Base-by-base conservation (phyloP, 768 basidiomycete species). In the Tylopilus sp. region DNA sequence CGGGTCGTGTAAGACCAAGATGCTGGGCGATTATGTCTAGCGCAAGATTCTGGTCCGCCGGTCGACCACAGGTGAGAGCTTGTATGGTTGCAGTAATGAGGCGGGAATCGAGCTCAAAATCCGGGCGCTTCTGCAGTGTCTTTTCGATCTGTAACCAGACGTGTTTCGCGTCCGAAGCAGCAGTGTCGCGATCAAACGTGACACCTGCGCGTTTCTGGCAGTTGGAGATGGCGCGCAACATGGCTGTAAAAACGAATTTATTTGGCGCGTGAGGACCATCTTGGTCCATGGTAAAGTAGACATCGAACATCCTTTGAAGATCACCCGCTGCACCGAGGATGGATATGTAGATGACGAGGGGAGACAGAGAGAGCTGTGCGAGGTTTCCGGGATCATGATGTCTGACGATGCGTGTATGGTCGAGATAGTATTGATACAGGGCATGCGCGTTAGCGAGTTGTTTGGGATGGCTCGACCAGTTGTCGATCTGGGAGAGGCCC, bases 301-400 rank as follows among this genome's bases (percentile, higher is more conserved):
- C 80, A 53, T 91, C 87, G 57, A 89, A 88, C 15, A 90, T 77
- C 50, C 79, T 79, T 55, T 88, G 82, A 51, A 83, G 78, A 10
- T 77, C 68, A 13, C 78, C 77, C 7, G 80, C 76, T 31, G 75
- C 75, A 45, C 81, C 85, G 7, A 92, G 78, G 35, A 90, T 76
- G 48, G 75, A 78, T 41, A 92, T 78, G 63, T 91, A 93, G 40
- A 73, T 63, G 31, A 76, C 77, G 39, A 84, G 68, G 20, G 86
- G 83, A 18, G 58, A 35, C 4, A 69, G 63, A 10, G 72, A 60
- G n/a, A 72, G 71, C 35, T 84, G 70, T n/a, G 82, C 75, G 10
- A 71, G 48, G 54, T 78, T 78, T 6, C 61, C 53, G 4, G 77
- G 73, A 50, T 82, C 76, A 44, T 72, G 66, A 20, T 72, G 72